Base-by-base conservation (phyloP, 148 eudicot genomes). In the Arbutus unedo region DNA sequence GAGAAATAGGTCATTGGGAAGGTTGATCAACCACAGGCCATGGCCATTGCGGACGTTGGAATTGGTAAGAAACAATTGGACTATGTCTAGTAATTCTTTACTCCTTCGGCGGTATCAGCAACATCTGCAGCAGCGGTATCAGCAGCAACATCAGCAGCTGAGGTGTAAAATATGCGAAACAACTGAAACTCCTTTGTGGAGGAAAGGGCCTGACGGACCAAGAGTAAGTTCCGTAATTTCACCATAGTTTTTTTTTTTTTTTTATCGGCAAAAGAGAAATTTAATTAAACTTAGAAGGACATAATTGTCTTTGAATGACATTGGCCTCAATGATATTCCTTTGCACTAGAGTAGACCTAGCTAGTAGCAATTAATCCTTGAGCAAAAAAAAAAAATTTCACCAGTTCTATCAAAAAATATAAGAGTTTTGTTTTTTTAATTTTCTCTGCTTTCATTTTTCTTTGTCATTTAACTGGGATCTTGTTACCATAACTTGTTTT, bases 201-300 rank as follows among this genome's bases (percentile, higher is more conserved):
- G 79, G 43, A 76, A 76, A 76, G 79, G 79, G 6, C 79, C 79
- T 0, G 60, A 76, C 25, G 79, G 79, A 3, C 79, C 62, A 21
- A 54, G 15, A 76, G 79, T 76, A 76, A 76, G 19, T 31, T 76
- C 57, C 47, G 53, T 15, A 2, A 38, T 23, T 3, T 31, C 38
- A 31, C 38, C 38, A 31, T 31, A 31, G 38, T 31, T 31, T 31
- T 31, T 31, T 31, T 31, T 31, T 31, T 31, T 31, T 31, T 31
- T 31, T 31, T 31, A 31, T 31, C 38, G 38, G 38, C 38, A 31
- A 31, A 31, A 31, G 38, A 31, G 38, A 31, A 31, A 31, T 31
- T 31, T 31, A 31, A 31, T 31, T 31, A 31, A 31, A 31, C 38
- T 31, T 31, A 31, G 0, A 31, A 31, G 38, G 38, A 31, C 38